Conservation (phyloP, 345 rosid genomes). For the Corchorus olitorius region DNA sequence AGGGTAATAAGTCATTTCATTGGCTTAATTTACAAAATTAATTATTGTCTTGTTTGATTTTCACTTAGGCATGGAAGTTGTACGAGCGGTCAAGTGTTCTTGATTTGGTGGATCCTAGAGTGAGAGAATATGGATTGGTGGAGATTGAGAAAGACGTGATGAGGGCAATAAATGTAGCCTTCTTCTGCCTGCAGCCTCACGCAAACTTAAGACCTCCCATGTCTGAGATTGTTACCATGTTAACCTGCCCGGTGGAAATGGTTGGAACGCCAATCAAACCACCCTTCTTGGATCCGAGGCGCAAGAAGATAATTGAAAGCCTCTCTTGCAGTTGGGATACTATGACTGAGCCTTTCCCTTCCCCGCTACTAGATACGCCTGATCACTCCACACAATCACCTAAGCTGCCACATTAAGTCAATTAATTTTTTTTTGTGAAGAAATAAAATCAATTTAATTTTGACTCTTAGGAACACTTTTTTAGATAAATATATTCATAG, state of each 20-base stretch:
- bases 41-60: not conserved
- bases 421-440: too few relatives aligned
- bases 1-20: too few relatives aligned
- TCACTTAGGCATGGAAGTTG: conserved; percentile 61
- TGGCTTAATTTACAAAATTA: not conserved
- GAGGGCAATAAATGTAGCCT: conserved; percentile 52
- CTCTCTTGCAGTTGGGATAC: conserved; percentile 42
- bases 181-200: conserved; percentile 57
- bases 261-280: conserved; percentile 42
- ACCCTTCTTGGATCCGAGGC: conserved; percentile 38
- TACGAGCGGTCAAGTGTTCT: conserved; percentile 38
- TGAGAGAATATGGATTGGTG: conserved; percentile 34
- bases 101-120: conserved; percentile 53
- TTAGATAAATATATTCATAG: too few relatives aligned
- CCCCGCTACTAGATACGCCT: conserved; percentile 19
- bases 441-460: too few relatives aligned
- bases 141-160: conserved; percentile 48
- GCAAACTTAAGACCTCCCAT: conserved; percentile 56
- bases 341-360: conserved; percentile 48
- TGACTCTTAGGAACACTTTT: too few relatives aligned
- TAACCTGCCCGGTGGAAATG: conserved; percentile 46
- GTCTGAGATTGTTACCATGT: conserved; percentile 62
- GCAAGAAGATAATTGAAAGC: conserved; percentile 23
- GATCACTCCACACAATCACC: not conserved
- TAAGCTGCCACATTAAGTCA: not conserved